Percentiles rank a stretch among this genome's conserved stretches.
Evolutionary conservation across 2,329 filamentous ascomycete species (phyloP).

Genomic region (Trichophyton equinum): DNA sequence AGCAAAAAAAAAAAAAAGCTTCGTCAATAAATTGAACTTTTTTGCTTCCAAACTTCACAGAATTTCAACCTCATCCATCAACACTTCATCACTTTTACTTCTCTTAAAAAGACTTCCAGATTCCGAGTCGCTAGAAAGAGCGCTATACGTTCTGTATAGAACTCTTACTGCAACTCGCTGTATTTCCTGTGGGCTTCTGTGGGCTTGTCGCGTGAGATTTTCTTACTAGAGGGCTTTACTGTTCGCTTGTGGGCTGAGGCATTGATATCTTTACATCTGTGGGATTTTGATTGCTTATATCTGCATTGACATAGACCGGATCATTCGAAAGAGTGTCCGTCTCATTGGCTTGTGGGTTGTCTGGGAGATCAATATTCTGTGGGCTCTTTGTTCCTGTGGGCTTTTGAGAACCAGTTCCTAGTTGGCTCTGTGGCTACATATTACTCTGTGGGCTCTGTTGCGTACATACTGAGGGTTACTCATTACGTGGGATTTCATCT

Average conservation of each 20-base stretch:
- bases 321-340: constrained; percentile 21
- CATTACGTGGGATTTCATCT: not conserved
- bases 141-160: not conserved
- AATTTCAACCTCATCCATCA: not conserved
- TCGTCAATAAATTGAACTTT: not conserved
- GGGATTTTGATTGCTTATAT: constrained; percentile 3
- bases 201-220: constrained; percentile 26
- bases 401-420: constrained; percentile 8
- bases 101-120: constrained; percentile 20
- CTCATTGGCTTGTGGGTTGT: constrained; percentile 1
- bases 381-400: constrained; percentile 11
- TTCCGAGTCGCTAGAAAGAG: constrained; percentile 15
- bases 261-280: constrained; percentile 22
- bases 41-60: not conserved
- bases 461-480: constrained; percentile 3
- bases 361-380: constrained; percentile 8
- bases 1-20: constrained; percentile 15
- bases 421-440: constrained; percentile 4
- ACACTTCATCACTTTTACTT: constrained; percentile 5
- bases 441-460: constrained; percentile 16
- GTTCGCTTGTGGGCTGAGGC: constrained; percentile 28
- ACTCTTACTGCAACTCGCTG: constrained; percentile 14
- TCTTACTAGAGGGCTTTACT: constrained; percentile 24
- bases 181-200: constrained; percentile 29
- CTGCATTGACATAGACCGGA: constrained; percentile 19